Percentiles rank a stretch among this genome's conserved stretches.
Conservation (phyloP, 768 basidiomycete genomes). For the Boletus vinaceobasis region DNA sequence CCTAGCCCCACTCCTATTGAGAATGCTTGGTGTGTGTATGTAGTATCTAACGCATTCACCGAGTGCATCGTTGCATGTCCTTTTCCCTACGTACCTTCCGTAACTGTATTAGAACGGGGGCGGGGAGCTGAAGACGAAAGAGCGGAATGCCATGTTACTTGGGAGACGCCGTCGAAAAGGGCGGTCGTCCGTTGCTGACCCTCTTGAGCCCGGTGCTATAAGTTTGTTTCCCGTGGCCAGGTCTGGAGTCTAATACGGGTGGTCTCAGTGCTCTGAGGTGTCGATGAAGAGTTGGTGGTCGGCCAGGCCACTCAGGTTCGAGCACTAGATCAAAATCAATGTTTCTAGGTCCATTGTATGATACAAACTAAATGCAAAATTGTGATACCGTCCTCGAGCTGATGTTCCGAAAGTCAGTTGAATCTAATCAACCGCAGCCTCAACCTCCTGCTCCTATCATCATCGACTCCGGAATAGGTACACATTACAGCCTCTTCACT, state of each 20-base stretch:
- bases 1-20: conserved; percentile 8
- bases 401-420: too few species aligned
- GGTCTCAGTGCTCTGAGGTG: too few species aligned
- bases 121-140: conserved; percentile 2
- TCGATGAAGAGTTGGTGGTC: too few species aligned
- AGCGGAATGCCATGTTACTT: conserved; percentile 9
- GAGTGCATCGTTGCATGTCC: conserved; percentile 6
- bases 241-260: neutral
- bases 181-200: neutral
- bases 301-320: too few species aligned
- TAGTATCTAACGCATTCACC: conserved; percentile 17
- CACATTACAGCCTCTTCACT: too few species aligned
- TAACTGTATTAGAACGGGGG: conserved; percentile 16
- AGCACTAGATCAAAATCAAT: too few species aligned
- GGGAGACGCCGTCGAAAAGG: conserved; percentile 8
- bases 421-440: too few species aligned
- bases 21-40: conserved; percentile 19
- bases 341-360: too few species aligned
- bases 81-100: conserved; percentile 10
- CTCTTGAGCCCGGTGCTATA: neutral
- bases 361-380: neutral
- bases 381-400: too few species aligned
- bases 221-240: too few species aligned
- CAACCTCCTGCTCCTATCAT: too few species aligned
- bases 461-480: too few species aligned